Evolutionary conservation across 2,329 filamentous ascomycete species (phyloP), one percentile per base, ranked within the genome.

Genomic region (Sarocladium brachiariae): DNA sequence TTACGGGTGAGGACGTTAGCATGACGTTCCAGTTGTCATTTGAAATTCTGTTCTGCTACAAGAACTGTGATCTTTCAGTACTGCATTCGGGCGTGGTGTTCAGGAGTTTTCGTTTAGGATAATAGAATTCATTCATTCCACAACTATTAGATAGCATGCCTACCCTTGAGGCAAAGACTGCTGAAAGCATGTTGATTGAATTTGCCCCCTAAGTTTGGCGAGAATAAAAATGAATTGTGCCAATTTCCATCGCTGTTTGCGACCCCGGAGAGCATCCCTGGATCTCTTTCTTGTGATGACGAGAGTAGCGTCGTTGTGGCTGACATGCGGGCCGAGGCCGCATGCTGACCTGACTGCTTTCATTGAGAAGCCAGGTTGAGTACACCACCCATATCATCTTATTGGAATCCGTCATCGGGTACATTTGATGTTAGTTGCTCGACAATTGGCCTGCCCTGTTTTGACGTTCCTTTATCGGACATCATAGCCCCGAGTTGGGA

Each of bases 11-110:
- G n/a, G n/a, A n/a, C n/a, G 7, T n/a, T 14, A 49, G 47, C 31
- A 35, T 31, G 43, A 25, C 24, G 43, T 49, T 49, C 31, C 6
- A 18, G 34, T 19, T 50, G 33, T 39, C 41, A 19, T 25, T 21
- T 7, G 19, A 47, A 13, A 7, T 38, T 19, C 27, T 34, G 14
- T 23, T 23, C 35, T 50, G 19, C 19, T 25, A 19, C 41, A 30
- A 46, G 6, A 33, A n/a, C 25, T 45, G 18, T 30, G 21, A 30
- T 25, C n/a, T 25, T 35, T 14, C 30, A 27, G 43, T 21, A 24
- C 33, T 31, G 27, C n/a, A 31, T 33, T 30, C 19, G 21, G 33
- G 43, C 43, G 33, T 19, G 43, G 43, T 30, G 43, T 47, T 47
- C n/a, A 31, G 25, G 43, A 25, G 10, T 33, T 45, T 13, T 14